Base-by-base conservation (phyloP, 768 basidiomycete genomes). In the Hygrocybe punicea region DNA sequence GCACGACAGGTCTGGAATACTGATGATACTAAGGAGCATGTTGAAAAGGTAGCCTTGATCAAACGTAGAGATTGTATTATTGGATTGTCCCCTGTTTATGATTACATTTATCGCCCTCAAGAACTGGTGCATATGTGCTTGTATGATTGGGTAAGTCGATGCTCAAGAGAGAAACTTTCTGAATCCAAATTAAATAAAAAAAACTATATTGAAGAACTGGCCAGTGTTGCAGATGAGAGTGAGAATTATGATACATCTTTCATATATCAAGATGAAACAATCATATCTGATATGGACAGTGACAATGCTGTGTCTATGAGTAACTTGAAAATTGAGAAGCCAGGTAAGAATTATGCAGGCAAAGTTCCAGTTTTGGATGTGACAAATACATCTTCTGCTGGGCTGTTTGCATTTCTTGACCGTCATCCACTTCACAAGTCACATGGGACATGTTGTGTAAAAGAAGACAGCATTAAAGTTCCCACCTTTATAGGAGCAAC, bases 401-500 rank as follows among this genome's bases (percentile, higher is more conserved):
- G 39, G 73, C 2, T 74, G 6, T 10, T 6, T 4, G 34, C 62
- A 36, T 16, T 1, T 1, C 67, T 67, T 50, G 37, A 40, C 11
- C 34, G 55, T 13, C 21, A 51, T 17, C 60, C 61, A 5, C 2
- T 10, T 5, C 6, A 63, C n/a, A n/a, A 42, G 16, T n/a, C 40
- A 21, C 23, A 37, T 36, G 51, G 17, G 23, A 34, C 39, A 16
- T 10, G 23, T 29, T 21, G 17, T n/a, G 33, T 35, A 11, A 19
- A n/a, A 47, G 19, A 19, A 29, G 29, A 29, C 29, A 29, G 29
- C 29, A 29, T 29, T 29, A 29, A 29, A 29, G 61, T 71, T 16
- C 67, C 67, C 6, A 68, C 71, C 51, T 70, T 71, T 58, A 40
- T 68, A 19, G 72, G 72, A 13, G 72, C 64, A 4, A 24, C 57